Conservation (phyloP, 1,284 basidiomycete genomes). For the Agroathelia rolfsii region DNA sequence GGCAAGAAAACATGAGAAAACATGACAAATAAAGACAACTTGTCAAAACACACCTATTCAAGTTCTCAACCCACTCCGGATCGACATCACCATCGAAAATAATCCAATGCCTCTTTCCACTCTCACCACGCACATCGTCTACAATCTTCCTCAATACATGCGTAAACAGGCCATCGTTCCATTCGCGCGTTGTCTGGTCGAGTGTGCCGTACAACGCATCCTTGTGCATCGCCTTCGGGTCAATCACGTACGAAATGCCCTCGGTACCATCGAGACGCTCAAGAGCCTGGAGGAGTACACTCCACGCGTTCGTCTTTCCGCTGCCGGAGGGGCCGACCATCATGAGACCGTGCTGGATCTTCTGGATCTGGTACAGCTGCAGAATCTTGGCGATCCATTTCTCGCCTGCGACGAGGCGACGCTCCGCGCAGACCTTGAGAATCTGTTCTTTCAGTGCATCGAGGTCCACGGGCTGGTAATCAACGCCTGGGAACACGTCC, state of each 20-base stretch:
- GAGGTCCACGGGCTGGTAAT: conserved; percentile 84
- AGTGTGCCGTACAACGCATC: conserved; percentile 96
- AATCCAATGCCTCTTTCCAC: conserved; percentile 96
- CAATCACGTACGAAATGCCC: conserved; percentile 93
- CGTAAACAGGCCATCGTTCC: conserved; percentile 99
- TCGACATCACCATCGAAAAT: conserved; percentile 99
- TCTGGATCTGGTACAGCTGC: conserved; percentile 98
- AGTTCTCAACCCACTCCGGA: conserved; percentile 99
- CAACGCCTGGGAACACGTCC: conserved; percentile 96
- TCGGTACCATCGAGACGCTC: conserved; percentile 89
- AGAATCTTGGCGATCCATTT: conserved; percentile 94
- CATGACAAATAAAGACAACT: conserved; percentile 1
- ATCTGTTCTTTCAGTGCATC: conserved; percentile 82
- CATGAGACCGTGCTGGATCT: conserved; percentile 99
- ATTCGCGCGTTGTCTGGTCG: conserved; percentile 95
- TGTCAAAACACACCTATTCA: conserved; percentile 74
- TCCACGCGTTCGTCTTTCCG: conserved; percentile 98
- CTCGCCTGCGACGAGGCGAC: conserved; percentile 77
- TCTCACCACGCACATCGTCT: conserved; percentile 97
- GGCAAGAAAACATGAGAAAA: conserved; percentile 10
- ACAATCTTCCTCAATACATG: conserved; percentile 97
- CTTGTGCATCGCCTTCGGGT: conserved; percentile 99
- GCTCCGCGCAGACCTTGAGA: conserved; percentile 78
- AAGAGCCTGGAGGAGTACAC: conserved; percentile 83
- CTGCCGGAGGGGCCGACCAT: conserved; percentile 98